These are phyloP conservation scores for Biancaea sappan DNA, from an alignment of 306 rosid species.

Conservation along the genomic window DNA sequence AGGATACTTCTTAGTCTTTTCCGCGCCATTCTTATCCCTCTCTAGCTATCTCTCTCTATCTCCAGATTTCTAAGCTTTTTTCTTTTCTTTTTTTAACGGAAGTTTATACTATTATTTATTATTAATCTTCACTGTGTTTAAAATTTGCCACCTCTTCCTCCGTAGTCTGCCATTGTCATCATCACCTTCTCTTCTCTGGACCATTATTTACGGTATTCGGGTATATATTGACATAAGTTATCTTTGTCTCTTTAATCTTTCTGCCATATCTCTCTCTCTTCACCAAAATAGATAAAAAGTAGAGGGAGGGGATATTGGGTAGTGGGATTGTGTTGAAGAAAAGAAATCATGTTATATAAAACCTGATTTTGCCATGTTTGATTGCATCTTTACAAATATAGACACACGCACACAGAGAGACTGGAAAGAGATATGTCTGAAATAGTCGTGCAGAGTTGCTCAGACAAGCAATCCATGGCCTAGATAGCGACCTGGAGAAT, in stretches of 20 bases:
- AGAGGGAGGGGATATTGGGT: constrained; percentile 32
- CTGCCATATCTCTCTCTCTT: constrained; percentile 34
- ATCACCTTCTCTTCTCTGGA: constrained; percentile 43
- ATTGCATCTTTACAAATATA: constrained; percentile 42
- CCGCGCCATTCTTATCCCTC: constrained; percentile 37
- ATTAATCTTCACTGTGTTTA: neutral
- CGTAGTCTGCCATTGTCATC: constrained; percentile 55
- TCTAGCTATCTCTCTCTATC: constrained; percentile 37
- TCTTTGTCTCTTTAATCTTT: neutral
- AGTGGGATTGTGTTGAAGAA: constrained; percentile 32
- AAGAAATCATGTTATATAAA: constrained; percentile 37
- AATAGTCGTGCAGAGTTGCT: constrained; percentile 54
- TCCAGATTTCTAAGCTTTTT: constrained; percentile 37
- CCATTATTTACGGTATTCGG: constrained; percentile 38
- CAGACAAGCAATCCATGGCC: constrained; percentile 66
- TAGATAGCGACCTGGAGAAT: constrained; percentile 72
- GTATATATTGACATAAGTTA: neutral
- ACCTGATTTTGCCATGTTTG: constrained; percentile 38
- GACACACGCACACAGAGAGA: constrained; percentile 10
- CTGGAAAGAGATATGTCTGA: constrained; percentile 33
- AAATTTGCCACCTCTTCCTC: constrained; percentile 39
- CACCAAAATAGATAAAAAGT: constrained; percentile 34
- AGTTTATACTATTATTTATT: constrained; percentile 13
- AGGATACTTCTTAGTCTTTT: constrained; percentile 52
- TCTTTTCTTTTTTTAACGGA: constrained; percentile 29